Evolutionary conservation across 148 eudicot species (phyloP), one percentile per base, ranked within the genome.

Genomic region (Silene uniflora): DNA sequence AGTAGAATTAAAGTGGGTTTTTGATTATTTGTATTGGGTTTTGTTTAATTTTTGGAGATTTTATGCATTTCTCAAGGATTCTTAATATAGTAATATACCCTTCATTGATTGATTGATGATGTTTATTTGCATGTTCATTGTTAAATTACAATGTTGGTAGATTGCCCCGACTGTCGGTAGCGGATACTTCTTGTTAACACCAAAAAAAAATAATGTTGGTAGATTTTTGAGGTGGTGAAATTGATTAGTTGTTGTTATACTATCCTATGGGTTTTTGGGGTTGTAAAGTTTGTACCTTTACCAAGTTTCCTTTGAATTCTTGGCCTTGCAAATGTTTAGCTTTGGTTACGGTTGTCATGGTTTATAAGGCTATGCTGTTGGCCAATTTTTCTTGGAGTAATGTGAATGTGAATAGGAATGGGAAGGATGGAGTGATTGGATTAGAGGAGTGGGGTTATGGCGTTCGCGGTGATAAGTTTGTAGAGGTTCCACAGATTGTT

Each of bases 401-500:
- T 78, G 77, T 81, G 73, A 79, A 67, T 29, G 32, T 29, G 32
- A 29, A 29, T n/a, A n/a, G n/a, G n/a, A n/a, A 2, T 14, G 69
- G 46, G 16, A 73, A 74, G 9, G 27, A 76, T 24, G 79, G 72
- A 13, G 24, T 76, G 10, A 72, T 79, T 61, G 75, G 62, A 7
- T 35, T 65, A 7, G 76, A 70, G 7, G n/a, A 42, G 18, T 2
- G 24, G 12, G 82, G 72, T 59, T 73, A 69, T 55, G 81, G 78
- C n/a, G 56, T 81, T 80, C 75, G 77, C 16, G 82, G 67, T 9
- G 60, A 71, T 21, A 92, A 85, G 82, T 95, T 89, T 82, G 62
- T 95, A 71, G 97, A 95, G 85, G 96, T 89, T 68, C 99, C 99
- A 52, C 97, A 92, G 76, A 92, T 92, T 63, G 84, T 95, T 12